Evolutionary conservation across 2,329 filamentous ascomycete genomes (phyloP), one percentile per base, ranked within the genome.

Genomic region (Beauveria scarabaeidicola): DNA sequence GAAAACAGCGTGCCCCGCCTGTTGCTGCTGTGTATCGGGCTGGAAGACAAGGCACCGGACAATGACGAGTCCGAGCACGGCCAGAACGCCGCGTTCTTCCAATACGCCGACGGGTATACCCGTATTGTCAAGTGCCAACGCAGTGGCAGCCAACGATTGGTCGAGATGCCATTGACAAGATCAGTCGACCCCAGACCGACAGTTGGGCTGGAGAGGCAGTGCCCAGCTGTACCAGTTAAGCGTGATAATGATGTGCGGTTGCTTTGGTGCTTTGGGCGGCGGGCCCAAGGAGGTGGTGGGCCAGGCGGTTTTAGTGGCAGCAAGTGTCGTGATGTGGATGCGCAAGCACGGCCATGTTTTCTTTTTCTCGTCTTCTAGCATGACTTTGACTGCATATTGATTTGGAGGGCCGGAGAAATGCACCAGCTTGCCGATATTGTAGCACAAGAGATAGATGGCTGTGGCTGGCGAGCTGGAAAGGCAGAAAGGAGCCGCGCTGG

Each of bases 291-390:
- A 36, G 43, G 19, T 25, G 53, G 27, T 47, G 54, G 54, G 54
- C 46, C 29, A 8, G 13, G 29, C 15, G 17, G 21, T 41, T 40
- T 41, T 40, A 48, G 32, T 43, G 50, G 54, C 21, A 48, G 32
- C 43, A 40, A 40, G 5, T 48, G 43, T 40, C 27, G 36, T 50
- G 54, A 40, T n/a, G 29, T 43, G 52, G 25, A n/a, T 40, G 43
- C 40, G 54, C 21, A 40, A 57, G 40, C 41, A 55, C 11, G 52
- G n/a, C 6, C 44, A 41, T 57, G 54, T 50, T 57, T 57, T 57
- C 54, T 57, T 57, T 57, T 57, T 50, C 11, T 57, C 32, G 17
- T 19, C 32, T 27, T 27, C 29, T 43, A 11, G 46, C 44, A 48
- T 48, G 29, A 57, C 29, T 41, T 32, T n/a, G 41, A n/a, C 29